phyloP scores from a whole-genome alignment of 2,329 filamentous ascomycete species.

The Emmonsiellopsis sp. region DNA sequence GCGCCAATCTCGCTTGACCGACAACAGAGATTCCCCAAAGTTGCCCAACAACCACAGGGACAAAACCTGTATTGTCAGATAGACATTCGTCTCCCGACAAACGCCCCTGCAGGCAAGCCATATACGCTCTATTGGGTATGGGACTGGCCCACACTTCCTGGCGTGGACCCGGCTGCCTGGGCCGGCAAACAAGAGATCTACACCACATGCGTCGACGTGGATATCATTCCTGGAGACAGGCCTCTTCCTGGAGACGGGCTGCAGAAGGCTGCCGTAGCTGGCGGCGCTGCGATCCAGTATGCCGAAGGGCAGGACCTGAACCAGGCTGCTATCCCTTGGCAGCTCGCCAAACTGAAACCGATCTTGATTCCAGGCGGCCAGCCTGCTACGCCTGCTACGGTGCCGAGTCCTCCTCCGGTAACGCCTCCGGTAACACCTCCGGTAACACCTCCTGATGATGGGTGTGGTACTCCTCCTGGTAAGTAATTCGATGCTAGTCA shows the following conservation, averaged over 20 bases:
- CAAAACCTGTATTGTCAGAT: conserved; percentile 69
- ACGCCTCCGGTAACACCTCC: too few species aligned
- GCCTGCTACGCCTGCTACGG: too few species aligned
- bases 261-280: conserved; percentile 6
- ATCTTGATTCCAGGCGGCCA: conserved; percentile 5
- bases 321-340: conserved; percentile 29
- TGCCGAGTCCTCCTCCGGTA: too few species aligned
- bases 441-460: too few species aligned
- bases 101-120: conserved; percentile 51
- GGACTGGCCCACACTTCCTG: conserved; percentile 68
- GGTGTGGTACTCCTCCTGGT: too few species aligned
- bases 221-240: conserved; percentile 23
- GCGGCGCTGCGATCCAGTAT: conserved; percentile 12
- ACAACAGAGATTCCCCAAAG: conserved; percentile 45
- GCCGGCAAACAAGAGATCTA: conserved; percentile 39
- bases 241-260: not conserved
- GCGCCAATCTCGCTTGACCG: conserved; percentile 50
- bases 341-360: conserved; percentile 26
- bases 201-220: conserved; percentile 42
- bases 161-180: conserved; percentile 26
- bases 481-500: too few species aligned
- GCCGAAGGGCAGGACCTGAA: conserved; percentile 27
- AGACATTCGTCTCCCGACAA: conserved; percentile 64
- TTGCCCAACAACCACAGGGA: conserved; percentile 44
- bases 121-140: conserved; percentile 94